phyloP scores from a whole-genome alignment of 495 filamentous ascomycete genomes.

The Wilcoxina mikolae region DNA sequence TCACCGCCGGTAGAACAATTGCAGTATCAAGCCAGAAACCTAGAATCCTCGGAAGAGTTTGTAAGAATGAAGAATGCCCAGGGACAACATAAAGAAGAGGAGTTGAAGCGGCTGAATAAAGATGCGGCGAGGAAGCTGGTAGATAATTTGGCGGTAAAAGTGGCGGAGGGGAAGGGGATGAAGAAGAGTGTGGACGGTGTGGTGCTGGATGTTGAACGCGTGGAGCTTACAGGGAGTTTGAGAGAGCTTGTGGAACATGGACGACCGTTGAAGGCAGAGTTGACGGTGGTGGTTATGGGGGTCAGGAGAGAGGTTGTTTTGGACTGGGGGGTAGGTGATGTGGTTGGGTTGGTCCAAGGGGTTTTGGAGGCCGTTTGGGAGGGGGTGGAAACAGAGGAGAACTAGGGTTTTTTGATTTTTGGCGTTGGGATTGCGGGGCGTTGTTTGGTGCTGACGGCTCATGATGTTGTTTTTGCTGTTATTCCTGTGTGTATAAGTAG shows the following conservation, averaged over 20 bases:
- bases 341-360: slow-evolving; percentile 10
- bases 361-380: slow-evolving; percentile 15
- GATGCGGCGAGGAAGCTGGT: slow-evolving; percentile 1
- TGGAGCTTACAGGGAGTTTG: slow-evolving; percentile 18
- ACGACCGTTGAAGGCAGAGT: slow-evolving; percentile 11
- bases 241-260: slow-evolving; percentile 19
- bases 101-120: not conserved
- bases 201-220: slow-evolving; percentile 12
- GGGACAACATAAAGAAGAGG: not conserved
- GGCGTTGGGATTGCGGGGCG: no score
- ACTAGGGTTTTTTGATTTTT: no score
- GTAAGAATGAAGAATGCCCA: not conserved
- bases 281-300: slow-evolving; percentile 15
- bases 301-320: slow-evolving; percentile 12
- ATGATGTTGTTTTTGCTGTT: no score
- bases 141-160: slow-evolving; percentile 3
- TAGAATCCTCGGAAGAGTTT: not conserved
- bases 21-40: not conserved
- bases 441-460: no score
- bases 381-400: no score
- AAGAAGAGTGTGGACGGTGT: slow-evolving; percentile 1
- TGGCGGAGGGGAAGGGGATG: slow-evolving; percentile 3
- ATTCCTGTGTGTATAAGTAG: no score
- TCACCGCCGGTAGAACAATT: not conserved
- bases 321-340: slow-evolving; percentile 11